A percentile compares a stretch with the other conserved stretches of the same genome.
Conservation (phyloP, 1,284 basidiomycete species). For the Boletellus dicymbophilus region DNA sequence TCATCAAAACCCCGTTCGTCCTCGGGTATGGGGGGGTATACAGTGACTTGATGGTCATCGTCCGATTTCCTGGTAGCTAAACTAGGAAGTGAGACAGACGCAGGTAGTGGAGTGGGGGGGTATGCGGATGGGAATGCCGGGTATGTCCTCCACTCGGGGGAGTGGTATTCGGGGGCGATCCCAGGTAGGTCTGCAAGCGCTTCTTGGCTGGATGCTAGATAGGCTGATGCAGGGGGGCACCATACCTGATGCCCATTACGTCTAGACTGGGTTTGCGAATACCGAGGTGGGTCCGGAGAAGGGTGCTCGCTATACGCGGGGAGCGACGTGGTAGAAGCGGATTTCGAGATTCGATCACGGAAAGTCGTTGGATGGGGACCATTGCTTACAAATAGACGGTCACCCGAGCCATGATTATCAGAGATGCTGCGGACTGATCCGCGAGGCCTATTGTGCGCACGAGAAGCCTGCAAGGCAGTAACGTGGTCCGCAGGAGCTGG, state of each 20-base stretch:
- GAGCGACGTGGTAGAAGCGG: slow-evolving; percentile 23
- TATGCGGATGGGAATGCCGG: slow-evolving; percentile 57
- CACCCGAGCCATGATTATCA: slow-evolving; percentile 12
- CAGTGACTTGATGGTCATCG: slow-evolving; percentile 14
- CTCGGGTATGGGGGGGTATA: slow-evolving; percentile 35
- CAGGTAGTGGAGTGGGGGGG: slow-evolving; percentile 45
- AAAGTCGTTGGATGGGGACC: neutral
- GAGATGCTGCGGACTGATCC: slow-evolving; percentile 20
- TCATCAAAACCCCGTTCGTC: slow-evolving; percentile 53
- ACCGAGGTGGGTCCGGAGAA: slow-evolving; percentile 24
- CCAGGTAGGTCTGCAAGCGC: slow-evolving; percentile 12
- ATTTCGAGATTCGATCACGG: slow-evolving; percentile 12
- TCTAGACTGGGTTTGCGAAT: slow-evolving; percentile 24
- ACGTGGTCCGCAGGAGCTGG: slow-evolving; percentile 9
- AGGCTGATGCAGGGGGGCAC: slow-evolving; percentile 40
- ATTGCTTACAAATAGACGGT: slow-evolving; percentile 2
- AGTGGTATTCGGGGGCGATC: slow-evolving; percentile 29
- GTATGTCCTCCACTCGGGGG: slow-evolving; percentile 46
- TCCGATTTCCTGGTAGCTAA: slow-evolving; percentile 7
- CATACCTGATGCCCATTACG: slow-evolving; percentile 36
- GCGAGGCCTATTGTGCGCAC: slow-evolving; percentile 7
- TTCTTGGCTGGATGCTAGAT: slow-evolving; percentile 15
- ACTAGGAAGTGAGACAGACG: slow-evolving; percentile 19
- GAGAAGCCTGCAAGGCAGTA: slow-evolving; percentile 9
- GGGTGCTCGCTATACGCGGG: slow-evolving; percentile 29